Base-by-base conservation (phyloP, 352 stramenopile species). In the Globisporangium alternatum region DNA sequence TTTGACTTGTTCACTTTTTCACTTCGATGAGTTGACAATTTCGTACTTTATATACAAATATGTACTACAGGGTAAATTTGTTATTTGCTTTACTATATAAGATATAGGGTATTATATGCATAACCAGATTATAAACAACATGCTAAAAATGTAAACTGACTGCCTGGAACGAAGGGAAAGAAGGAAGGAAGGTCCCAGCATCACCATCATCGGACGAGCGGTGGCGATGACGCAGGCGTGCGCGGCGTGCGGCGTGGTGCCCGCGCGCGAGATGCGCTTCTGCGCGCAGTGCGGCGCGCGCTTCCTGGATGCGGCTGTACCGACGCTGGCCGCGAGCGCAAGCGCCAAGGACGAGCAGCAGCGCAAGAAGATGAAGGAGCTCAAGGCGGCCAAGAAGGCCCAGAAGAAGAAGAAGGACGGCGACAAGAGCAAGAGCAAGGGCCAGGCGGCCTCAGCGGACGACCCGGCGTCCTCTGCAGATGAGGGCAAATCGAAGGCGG, bases 231-330 rank as follows among this genome's bases (percentile, higher is more conserved):
- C 63, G 66, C 58, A 57, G 49, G 28, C 76, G n/a, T 91, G 82
- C 35, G 66, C 68, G 33, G 76, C 77, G 8, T 91, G 82, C 47
- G 71, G 77, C 31, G 62, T 69, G n/a, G 49, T 37, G 15, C 53
- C 66, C 0, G 62, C 64, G 13, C 45, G 54, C 15, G 76, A 63
- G 65, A 74, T 68, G 65, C 76, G 75, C 62, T 79, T 86, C 60
- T 88, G 80, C 58, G 57, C 74, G n/a, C 76, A 85, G 56, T 91
- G 82, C 60, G 75, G 82, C 48, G 67, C 64, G 41, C 72, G 56
- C 45, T 72, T 78, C 37, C 37, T 66, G 0, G 48, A 56, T 21
- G 13, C 41, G 5, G 56, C 58, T 48, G 28, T 56, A 67, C 7
- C n/a, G 44, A 53, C 9, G 62, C 60, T 22, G 57, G 48, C 31